Base-by-base conservation (phyloP, 805 yeast species). In the Lipomyces spencermartinsiae region DNA sequence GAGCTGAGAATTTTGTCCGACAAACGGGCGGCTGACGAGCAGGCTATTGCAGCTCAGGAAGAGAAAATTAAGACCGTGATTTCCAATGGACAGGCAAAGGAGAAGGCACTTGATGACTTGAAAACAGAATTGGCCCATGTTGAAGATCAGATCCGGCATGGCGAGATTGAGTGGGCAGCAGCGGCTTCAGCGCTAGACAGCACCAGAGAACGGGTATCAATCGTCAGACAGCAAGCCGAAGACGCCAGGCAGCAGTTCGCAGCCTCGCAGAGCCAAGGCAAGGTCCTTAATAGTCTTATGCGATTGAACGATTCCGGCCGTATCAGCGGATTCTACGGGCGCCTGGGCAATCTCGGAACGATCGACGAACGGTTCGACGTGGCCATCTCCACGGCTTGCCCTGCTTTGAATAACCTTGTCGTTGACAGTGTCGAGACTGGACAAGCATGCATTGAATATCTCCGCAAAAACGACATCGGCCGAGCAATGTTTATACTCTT, bases 331-430 rank as follows among this genome's bases (percentile, higher is more conserved):
- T 91, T 94, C 73, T 43, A 22, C 34, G 72, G 68, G 0, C 83
- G 97, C 70, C 80, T 95, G 16, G 99, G 99, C 19, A 97, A 92
- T 73, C 80, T 95, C 58, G 99, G 97, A n/a, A 84, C 85, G 1
- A 95, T 95, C 71, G 97, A 92, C 76, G 91, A 90, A 71, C 85
- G 86, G 74, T 95, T 90, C 77, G 98, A 96, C 78, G 86, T 93
- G 62, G 99, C 99, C 0, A 87, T 95, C 8, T 93, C 98, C 0
- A 95, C 98, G 0, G 98, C 97, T 0, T 92, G 95, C 72, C 93
- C 97, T 0, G 88, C 93, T 8, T 82, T 95, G 66, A 97, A 94
- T 76, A 94, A 96, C 70, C 87, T 93, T 83, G 98, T 95, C 19
- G 98, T 95, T 2, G 98, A 93, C 59, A 84, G 86, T 3, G 87